These are phyloP conservation scores for Ceratocystis cubensis DNA, from an alignment of 2,329 filamentous ascomycete species.

Conservation along the genomic window DNA sequence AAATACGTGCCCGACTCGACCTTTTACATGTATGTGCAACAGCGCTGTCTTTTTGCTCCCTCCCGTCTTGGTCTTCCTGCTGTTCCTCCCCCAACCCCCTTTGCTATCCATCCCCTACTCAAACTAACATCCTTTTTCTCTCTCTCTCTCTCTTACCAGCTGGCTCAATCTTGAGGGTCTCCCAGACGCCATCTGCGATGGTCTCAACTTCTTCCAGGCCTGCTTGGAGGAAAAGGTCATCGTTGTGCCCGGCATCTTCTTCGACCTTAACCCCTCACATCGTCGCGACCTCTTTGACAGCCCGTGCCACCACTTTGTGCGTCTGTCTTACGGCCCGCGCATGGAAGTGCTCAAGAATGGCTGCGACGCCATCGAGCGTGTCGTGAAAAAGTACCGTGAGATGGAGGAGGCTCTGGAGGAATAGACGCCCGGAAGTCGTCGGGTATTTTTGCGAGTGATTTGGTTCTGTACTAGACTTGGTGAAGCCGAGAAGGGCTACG, in stretches of 20 bases:
- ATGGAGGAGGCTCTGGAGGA: conserved; percentile 21
- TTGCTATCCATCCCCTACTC: too few relatives aligned
- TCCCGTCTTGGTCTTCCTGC: too few relatives aligned
- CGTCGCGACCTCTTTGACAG: conserved; percentile 85
- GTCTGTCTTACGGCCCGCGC: conserved; percentile 71
- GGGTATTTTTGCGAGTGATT: neutral
- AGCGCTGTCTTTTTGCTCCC: neutral
- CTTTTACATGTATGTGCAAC: conserved; percentile 64
- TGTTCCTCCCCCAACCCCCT: too few relatives aligned
- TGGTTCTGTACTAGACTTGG: neutral
- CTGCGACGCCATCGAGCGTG: conserved; percentile 71
- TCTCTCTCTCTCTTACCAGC: conserved; percentile 22
- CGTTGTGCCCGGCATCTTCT: conserved; percentile 95
- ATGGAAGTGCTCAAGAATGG: conserved; percentile 69
- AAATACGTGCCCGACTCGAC: conserved; percentile 78
- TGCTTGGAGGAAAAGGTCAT: conserved; percentile 91
- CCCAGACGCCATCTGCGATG: conserved; percentile 74
- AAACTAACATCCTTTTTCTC: neutral
- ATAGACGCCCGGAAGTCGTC: neutral
- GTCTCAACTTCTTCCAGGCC: conserved; percentile 92
- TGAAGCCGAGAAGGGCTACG: neutral
- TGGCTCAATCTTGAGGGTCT: conserved; percentile 53
- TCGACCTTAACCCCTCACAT: conserved; percentile 84
- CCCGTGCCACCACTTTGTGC: conserved; percentile 85
- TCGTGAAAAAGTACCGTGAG: conserved; percentile 53